These are phyloP conservation scores for Pleurostoma richardsiae DNA, from an alignment of 2,329 filamentous ascomycete species.

Conservation along the genomic window DNA sequence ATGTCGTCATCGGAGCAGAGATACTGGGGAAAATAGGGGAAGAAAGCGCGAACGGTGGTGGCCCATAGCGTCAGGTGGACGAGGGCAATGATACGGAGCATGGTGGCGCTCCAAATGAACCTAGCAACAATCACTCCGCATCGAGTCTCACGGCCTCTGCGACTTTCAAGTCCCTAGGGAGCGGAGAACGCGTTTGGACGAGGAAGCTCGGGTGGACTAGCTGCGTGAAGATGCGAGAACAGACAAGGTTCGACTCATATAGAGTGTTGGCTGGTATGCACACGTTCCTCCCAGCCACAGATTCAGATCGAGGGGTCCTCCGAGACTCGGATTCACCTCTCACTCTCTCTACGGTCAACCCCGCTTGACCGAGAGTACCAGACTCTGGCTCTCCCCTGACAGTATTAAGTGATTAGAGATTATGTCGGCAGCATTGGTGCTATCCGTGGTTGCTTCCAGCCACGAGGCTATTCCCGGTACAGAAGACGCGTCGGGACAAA, in stretches of 20 bases:
- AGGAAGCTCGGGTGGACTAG: too few species aligned
- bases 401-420: slow-evolving; percentile 21
- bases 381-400: slow-evolving; percentile 13
- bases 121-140: too few species aligned
- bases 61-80: slow-evolving; percentile 44
- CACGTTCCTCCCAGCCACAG: slow-evolving; percentile 1
- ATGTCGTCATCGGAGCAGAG: slow-evolving; percentile 19
- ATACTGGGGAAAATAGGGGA: slow-evolving; percentile 32
- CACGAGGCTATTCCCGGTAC: too few species aligned
- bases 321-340: neutral
- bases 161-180: too few species aligned
- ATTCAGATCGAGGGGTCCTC: neutral
- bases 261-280: too few species aligned
- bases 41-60: slow-evolving; percentile 41
- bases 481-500: too few species aligned
- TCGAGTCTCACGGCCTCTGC: too few species aligned
- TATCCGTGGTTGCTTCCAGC: too few species aligned
- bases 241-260: too few species aligned
- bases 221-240: too few species aligned
- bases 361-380: slow-evolving; percentile 12
- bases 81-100: slow-evolving; percentile 33
- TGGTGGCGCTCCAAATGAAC: slow-evolving; percentile 19
- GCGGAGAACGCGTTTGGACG: too few species aligned
- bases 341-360: slow-evolving; percentile 1
- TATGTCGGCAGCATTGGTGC: slow-evolving; percentile 16